Conservation (phyloP, 495 filamentous ascomycete species). For the Massariosphaeria phaeospora region DNA sequence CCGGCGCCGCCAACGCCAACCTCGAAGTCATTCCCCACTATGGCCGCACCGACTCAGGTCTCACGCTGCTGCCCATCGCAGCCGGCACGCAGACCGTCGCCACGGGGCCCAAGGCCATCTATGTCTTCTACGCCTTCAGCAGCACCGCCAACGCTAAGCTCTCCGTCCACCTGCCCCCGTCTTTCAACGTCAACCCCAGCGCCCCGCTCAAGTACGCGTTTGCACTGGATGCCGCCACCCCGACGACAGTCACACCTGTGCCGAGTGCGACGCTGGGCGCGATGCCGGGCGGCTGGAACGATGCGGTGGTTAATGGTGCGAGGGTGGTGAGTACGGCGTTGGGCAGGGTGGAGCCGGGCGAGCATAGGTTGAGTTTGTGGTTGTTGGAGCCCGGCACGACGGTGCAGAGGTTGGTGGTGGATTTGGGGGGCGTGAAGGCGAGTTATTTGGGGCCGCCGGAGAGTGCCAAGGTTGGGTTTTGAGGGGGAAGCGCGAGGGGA, state of each 20-base stretch:
- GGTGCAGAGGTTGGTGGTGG: slow-evolving; percentile 22
- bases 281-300: slow-evolving; percentile 23
- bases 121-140: slow-evolving; percentile 19
- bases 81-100: slow-evolving; percentile 9
- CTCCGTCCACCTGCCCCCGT: slow-evolving; percentile 13
- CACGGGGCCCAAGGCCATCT: slow-evolving; percentile 13
- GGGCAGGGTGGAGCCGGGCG: slow-evolving; percentile 10
- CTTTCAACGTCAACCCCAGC: slow-evolving; percentile 19
- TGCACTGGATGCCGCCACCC: slow-evolving; percentile 16
- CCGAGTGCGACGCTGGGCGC: slow-evolving; percentile 9
- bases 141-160: slow-evolving; percentile 10
- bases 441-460: slow-evolving; percentile 27
- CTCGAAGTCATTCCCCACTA: slow-evolving; percentile 24
- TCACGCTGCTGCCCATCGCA: slow-evolving; percentile 16
- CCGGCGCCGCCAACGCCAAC: not conserved
- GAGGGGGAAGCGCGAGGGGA: no score
- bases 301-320: slow-evolving; percentile 20
- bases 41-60: slow-evolving; percentile 21
- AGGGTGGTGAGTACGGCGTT: slow-evolving; percentile 5
- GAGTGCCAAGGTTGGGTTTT: slow-evolving; percentile 20
- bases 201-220: slow-evolving; percentile 18
- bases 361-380: slow-evolving; percentile 25
- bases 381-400: slow-evolving; percentile 21
- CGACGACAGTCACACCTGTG: slow-evolving; percentile 15
- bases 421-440: slow-evolving; percentile 25